Conservation (phyloP, 176 grass and related monocot species). For the Oryza brachyantha region DNA sequence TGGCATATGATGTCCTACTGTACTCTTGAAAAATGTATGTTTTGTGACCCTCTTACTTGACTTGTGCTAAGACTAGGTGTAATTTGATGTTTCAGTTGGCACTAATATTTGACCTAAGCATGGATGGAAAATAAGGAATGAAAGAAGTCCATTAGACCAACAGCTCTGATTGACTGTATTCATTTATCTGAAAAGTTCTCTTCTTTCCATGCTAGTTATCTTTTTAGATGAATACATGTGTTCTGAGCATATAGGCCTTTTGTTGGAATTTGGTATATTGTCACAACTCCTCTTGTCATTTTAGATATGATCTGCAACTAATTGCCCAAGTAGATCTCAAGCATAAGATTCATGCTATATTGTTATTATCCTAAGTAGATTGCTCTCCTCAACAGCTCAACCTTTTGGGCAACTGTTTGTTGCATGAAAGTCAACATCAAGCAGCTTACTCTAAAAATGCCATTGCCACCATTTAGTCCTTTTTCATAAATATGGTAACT, state of each 20-base stretch:
- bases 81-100: background rate
- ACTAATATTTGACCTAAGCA: constrained; percentile 6
- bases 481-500: constrained; percentile 8
- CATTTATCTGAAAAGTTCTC: background rate
- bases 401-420: too few species aligned
- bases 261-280: constrained; percentile 2
- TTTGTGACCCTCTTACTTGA: constrained; percentile 4
- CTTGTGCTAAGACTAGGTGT: background rate
- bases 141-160: constrained; percentile 3
- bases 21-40: background rate
- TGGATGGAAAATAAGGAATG: constrained; percentile 3
- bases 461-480: background rate
- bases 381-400: too few species aligned
- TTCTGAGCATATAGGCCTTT: background rate
- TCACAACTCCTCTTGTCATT: background rate
- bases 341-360: background rate
- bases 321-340: background rate
- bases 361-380: too few species aligned
- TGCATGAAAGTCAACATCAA: background rate
- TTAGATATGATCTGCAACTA: background rate
- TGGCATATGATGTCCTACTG: background rate
- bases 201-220: constrained; percentile 2
- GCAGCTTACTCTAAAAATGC: constrained; percentile 2
- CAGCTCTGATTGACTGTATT: background rate
- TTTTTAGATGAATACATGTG: background rate